These are phyloP conservation scores for Solanum tarijense DNA, from an alignment of 257 asterid species.

Conservation along the genomic window DNA sequence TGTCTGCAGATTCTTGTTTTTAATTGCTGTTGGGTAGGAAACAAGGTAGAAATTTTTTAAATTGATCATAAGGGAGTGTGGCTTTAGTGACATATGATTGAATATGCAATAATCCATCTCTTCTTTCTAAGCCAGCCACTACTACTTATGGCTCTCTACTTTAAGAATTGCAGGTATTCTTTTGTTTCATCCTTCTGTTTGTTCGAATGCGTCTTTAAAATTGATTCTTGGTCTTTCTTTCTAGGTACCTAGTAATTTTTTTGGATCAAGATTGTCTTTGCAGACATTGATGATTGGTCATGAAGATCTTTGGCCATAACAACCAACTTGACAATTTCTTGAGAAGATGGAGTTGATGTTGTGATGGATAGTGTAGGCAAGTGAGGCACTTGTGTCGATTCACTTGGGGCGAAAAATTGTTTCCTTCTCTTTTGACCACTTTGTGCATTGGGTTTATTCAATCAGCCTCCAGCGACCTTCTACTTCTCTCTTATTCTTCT, in stretches of 20 bases:
- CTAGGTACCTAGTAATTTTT: not conserved
- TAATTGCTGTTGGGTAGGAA: too few species aligned
- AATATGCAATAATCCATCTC: too few species aligned
- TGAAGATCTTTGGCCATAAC: not conserved
- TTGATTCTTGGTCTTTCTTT: not conserved
- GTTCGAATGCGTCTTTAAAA: not conserved
- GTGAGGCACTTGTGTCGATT: too few species aligned
- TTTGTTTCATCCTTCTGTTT: not conserved
- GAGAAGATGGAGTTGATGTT: too few species aligned
- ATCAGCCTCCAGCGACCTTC: not conserved
- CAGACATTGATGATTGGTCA: not conserved
- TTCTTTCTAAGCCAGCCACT: constrained; percentile 37
- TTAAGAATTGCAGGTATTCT: constrained; percentile 44
- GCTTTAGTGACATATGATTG: too few species aligned
- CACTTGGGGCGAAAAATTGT: not conserved
- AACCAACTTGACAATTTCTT: not conserved
- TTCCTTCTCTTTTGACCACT: not conserved
- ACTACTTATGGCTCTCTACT: constrained; percentile 59
- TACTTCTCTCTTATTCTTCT: too few species aligned
- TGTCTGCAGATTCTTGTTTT: not conserved
- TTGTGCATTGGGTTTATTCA: not conserved
- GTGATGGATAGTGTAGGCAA: not conserved
- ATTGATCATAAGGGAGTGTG: too few species aligned
- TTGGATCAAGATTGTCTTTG: not conserved
- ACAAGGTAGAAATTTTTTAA: too few species aligned